Evolutionary conservation across 768 basidiomycete species (phyloP), one percentile per base, ranked within the genome.

Genomic region (Russula emetica): DNA sequence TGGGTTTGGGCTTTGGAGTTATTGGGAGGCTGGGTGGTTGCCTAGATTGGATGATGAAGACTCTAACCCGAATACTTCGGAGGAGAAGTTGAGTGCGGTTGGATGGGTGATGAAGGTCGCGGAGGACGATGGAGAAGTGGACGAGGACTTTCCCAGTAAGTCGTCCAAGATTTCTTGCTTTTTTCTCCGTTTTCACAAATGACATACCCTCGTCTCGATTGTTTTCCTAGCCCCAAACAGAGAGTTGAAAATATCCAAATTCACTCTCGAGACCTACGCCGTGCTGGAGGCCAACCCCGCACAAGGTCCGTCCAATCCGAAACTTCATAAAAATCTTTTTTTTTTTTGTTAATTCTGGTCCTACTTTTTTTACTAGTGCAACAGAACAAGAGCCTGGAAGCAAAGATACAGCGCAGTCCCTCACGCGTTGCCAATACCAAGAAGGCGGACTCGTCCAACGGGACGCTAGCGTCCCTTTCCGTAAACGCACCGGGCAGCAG

Each of bases 81-180:
- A 84, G 30, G 87, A 91, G 1, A 79, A 76, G 67, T 77, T 92
- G 54, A 88, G 85, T 51, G 89, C 92, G 0, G 79, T 90, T 4
- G 94, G 92, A 1, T 99, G 97, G 96, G 87, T 92, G 44, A 73
- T 99, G 76, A 79, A 93, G 63, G 94, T 98, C 60, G 91, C 94
- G 1, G 97, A 99, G 70, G 92, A 94, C 51, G 95, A 98, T 73
- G 97, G 97, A 18, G 96, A 98, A 74, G 93, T 98, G 0, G 97
- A 99, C 72, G 97, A 98, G 73, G 97, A 99, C 76, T 98, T 95
- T 72, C 97, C 96, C 26, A 90, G 95, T 96, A 73, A 69, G 91
- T 80, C 38, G 30, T 66, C 68, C 1, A 10, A 13, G 32, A 8
- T 32, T 52, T 52, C 1, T 14, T 34, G n/a, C 18, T 30, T 52